These are phyloP conservation scores for Globisporangium nagaii DNA, from an alignment of 352 stramenopile genomes.

Conservation along the genomic window DNA sequence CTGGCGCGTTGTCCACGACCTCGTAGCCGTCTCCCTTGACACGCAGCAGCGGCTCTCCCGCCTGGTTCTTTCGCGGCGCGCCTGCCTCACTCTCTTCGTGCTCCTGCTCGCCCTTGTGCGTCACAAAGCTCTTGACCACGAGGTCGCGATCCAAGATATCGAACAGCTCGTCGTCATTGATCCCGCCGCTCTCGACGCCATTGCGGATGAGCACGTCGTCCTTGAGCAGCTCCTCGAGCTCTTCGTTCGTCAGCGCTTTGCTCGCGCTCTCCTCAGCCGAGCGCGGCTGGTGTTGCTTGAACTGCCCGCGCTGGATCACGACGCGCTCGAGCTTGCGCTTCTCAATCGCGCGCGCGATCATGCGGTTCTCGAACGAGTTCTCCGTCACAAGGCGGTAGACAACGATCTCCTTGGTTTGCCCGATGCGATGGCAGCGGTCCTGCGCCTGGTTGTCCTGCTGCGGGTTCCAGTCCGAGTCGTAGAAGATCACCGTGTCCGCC, in stretches of 20 bases:
- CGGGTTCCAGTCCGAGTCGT: conserved; percentile 99
- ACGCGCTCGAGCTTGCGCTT: conserved; percentile 90
- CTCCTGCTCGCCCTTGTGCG: conserved; percentile 20
- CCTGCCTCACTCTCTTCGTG: neutral
- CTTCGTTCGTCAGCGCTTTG: conserved; percentile 59
- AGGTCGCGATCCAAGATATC: conserved; percentile 64
- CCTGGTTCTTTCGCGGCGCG: conserved; percentile 5
- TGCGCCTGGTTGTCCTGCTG: conserved; percentile 93
- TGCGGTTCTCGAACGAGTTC: conserved; percentile 93
- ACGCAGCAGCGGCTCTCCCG: conserved; percentile 24
- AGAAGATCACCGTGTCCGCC: conserved; percentile 97
- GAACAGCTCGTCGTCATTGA: conserved; percentile 52
- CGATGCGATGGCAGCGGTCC: conserved; percentile 88
- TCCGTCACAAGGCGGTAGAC: conserved; percentile 93
- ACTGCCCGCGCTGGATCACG: conserved; percentile 83
- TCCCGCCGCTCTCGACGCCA: conserved; percentile 71
- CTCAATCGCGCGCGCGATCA: conserved; percentile 88
- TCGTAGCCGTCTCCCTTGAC: conserved; percentile 71
- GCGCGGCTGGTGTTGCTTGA: conserved; percentile 39
- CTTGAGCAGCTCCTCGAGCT: conserved; percentile 67
- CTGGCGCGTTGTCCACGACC: conserved; percentile 54
- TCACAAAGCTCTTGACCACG: conserved; percentile 75
- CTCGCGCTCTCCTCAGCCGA: conserved; percentile 16
- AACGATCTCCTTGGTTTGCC: conserved; percentile 85
- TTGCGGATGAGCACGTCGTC: conserved; percentile 71